These are phyloP conservation scores for Sarcomyxa edulis DNA, from an alignment of 768 basidiomycete genomes.

Conservation along the genomic window DNA sequence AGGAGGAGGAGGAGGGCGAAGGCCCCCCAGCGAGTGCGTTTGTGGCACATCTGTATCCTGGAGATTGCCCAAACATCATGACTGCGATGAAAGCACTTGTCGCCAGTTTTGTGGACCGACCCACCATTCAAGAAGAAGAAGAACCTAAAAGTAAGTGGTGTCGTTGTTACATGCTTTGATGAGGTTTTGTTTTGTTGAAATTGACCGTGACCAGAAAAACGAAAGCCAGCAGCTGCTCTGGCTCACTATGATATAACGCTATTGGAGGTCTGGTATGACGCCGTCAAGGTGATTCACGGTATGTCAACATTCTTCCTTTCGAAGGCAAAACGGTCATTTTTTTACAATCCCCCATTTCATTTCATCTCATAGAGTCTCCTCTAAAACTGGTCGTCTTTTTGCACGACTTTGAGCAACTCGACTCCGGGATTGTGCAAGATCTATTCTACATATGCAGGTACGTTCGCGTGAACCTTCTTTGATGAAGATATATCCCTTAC, in stretches of 20 bases:
- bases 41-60: constrained; percentile 49
- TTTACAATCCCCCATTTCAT: constrained; percentile 2
- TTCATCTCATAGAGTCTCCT: constrained; percentile 3
- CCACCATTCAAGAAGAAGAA: constrained; percentile 16
- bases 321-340: no score
- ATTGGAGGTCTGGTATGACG: constrained; percentile 56
- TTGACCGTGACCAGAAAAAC: constrained; percentile 20
- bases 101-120: constrained; percentile 41
- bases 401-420: constrained; percentile 74
- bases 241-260: constrained; percentile 58
- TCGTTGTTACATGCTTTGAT: background rate
- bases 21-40: constrained; percentile 9
- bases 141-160: no score
- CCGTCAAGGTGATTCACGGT: constrained; percentile 33
- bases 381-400: constrained; percentile 53
- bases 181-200: constrained; percentile 2
- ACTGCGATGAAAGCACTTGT: constrained; percentile 53
- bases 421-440: constrained; percentile 57
- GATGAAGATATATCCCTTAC: no score
- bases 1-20: constrained; percentile 10
- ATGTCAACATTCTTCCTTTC: constrained; percentile 6
- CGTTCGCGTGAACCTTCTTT: no score
- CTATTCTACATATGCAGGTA: constrained; percentile 71
- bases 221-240: constrained; percentile 44
- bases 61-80: constrained; percentile 48